Conservation (phyloP, 768 basidiomycete genomes). For the Suillus plorans region DNA sequence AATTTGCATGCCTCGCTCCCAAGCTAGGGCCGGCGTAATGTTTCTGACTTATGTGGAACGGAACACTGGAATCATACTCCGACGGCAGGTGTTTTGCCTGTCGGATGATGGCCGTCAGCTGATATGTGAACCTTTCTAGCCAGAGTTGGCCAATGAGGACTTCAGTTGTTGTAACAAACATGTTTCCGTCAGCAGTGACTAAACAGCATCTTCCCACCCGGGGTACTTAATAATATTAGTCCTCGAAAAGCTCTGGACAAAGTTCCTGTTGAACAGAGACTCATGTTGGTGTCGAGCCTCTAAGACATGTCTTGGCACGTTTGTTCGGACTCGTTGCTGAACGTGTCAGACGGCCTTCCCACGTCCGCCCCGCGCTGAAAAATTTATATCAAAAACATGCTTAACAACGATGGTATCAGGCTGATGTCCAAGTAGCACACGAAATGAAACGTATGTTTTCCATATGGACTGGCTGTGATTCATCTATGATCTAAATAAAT, state of each 20-base stretch:
- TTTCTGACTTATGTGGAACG: neutral
- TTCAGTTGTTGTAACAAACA: neutral
- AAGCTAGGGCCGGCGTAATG: neutral
- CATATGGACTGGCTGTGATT: neutral
- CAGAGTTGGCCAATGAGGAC: neutral
- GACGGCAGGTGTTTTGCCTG: neutral
- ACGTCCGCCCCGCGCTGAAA: neutral
- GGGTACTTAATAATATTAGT: no score
- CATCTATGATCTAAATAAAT: conserved; percentile 7
- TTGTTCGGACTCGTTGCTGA: neutral
- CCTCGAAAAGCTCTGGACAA: neutral
- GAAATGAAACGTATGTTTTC: neutral
- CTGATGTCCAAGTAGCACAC: neutral
- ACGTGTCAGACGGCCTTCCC: neutral
- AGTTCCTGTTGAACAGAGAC: neutral
- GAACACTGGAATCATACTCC: neutral
- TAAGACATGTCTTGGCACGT: neutral
- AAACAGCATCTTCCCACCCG: neutral
- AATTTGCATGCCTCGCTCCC: no score
- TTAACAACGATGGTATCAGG: neutral
- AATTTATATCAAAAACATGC: neutral
- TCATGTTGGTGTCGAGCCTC: neutral
- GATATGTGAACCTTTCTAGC: neutral
- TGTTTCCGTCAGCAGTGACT: neutral
- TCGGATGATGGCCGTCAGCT: neutral